phyloP scores from a whole-genome alignment of 2,329 filamentous ascomycete species.

The Penicillium corylophilum region DNA sequence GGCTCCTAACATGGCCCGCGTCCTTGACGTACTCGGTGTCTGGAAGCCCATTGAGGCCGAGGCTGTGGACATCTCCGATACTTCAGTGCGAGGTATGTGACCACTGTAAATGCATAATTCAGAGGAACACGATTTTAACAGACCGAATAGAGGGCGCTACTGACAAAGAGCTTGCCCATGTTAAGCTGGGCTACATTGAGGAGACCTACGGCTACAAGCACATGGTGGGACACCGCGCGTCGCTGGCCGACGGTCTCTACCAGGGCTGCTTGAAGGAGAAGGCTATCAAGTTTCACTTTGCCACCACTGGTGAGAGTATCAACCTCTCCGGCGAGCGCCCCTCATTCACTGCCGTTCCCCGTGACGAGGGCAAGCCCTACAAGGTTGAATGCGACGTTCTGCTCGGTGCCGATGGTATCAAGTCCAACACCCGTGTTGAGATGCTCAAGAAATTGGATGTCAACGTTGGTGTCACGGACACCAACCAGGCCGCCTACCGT shows the following conservation, averaged over 20 bases:
- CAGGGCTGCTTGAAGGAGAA: slow-evolving; percentile 65
- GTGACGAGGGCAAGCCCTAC: slow-evolving; percentile 49
- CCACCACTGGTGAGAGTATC: slow-evolving; percentile 56
- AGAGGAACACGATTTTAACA: not conserved
- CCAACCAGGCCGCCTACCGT: slow-evolving; percentile 55
- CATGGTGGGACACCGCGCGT: slow-evolving; percentile 75
- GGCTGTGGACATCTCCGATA: slow-evolving; percentile 68
- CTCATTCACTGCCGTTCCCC: slow-evolving; percentile 59
- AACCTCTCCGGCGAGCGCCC: slow-evolving; percentile 60
- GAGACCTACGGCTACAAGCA: slow-evolving; percentile 71
- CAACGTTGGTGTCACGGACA: slow-evolving; percentile 46
- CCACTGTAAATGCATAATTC: not conserved
- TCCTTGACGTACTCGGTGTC: slow-evolving; percentile 70
- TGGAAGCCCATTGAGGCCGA: slow-evolving; percentile 70
- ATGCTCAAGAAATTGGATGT: slow-evolving; percentile 43
- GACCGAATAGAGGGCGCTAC: slow-evolving; percentile 59
- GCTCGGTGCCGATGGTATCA: slow-evolving; percentile 56
- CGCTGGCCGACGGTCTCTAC: slow-evolving; percentile 67
- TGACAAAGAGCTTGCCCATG: slow-evolving; percentile 67
- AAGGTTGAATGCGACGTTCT: slow-evolving; percentile 52
- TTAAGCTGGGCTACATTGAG: slow-evolving; percentile 66
- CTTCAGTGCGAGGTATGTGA: slow-evolving; percentile 65
- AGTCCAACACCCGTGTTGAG: slow-evolving; percentile 47
- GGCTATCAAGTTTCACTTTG: slow-evolving; percentile 68
- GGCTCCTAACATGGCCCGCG: slow-evolving; percentile 76